Evolutionary conservation across 805 yeast genomes (phyloP).

Genomic region (Wickerhamia fluorescens): DNA sequence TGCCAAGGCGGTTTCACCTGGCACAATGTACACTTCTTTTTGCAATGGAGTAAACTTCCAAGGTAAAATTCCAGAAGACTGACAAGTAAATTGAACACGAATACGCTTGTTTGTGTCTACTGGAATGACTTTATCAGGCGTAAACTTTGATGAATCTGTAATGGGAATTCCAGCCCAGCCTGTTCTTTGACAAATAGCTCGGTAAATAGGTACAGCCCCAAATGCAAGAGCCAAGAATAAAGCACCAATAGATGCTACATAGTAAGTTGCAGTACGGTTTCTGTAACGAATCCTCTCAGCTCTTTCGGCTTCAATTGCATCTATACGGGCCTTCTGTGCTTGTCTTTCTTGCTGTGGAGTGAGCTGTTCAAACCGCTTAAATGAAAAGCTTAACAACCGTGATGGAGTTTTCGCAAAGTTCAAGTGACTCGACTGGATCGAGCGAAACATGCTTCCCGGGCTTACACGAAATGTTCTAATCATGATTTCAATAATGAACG

Average conservation of each 20-base stretch:
- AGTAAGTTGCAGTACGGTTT: constrained; percentile 54
- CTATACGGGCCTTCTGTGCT: too few species aligned
- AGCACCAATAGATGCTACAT: constrained; percentile 61
- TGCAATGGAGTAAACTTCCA: constrained; percentile 96
- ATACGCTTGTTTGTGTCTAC: constrained; percentile 80
- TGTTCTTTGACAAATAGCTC: constrained; percentile 87
- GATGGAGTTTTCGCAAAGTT: too few species aligned
- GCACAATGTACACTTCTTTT: constrained; percentile 83
- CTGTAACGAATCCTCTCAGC: constrained; percentile 24
- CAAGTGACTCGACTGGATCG: too few species aligned
- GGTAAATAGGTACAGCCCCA: constrained; percentile 87
- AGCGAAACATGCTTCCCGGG: too few species aligned
- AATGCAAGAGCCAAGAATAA: constrained; percentile 72
- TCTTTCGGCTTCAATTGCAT: too few species aligned
- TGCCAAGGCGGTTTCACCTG: constrained; percentile 97
- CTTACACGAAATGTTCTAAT: too few species aligned
- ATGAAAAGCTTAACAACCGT: too few species aligned
- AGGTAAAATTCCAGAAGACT: constrained; percentile 82
- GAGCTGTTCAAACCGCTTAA: too few species aligned
- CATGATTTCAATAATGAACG: too few species aligned
- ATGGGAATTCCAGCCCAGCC: constrained; percentile 97
- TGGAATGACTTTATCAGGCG: constrained; percentile 82
- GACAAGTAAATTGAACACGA: constrained; percentile 82
- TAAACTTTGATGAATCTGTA: constrained; percentile 72
- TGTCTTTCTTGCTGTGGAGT: too few species aligned